Conservation (phyloP, 106 monocot genomes). For the Phalaenopsis equestris region DNA sequence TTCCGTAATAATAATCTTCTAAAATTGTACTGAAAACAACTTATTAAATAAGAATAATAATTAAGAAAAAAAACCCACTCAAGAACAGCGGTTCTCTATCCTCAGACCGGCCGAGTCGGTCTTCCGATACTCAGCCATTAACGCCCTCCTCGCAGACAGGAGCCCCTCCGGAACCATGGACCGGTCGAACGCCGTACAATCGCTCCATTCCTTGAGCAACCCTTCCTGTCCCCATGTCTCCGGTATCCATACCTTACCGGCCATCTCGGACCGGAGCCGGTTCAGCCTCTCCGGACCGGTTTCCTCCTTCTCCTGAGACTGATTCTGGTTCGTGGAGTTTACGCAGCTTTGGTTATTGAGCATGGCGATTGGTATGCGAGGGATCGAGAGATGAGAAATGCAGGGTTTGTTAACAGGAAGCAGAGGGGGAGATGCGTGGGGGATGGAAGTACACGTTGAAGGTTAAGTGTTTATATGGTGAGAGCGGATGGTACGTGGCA, state of each 20-base stretch:
- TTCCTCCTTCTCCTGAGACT: neutral
- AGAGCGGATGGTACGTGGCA: neutral
- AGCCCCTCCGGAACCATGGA: conserved; percentile 21
- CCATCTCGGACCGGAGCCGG: conserved; percentile 33
- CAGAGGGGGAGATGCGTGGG: neutral
- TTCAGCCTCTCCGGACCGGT: conserved; percentile 24
- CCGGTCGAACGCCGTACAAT: conserved; percentile 33
- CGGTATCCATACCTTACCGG: conserved; percentile 37
- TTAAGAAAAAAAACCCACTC: neutral
- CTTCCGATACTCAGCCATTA: conserved; percentile 27
- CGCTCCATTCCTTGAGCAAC: conserved; percentile 35
- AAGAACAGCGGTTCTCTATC: conserved; percentile 29
- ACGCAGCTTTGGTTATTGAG: neutral
- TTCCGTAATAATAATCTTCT: no score
- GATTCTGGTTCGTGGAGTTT: neutral
- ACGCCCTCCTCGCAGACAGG: conserved; percentile 20
- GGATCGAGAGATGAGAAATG: no score
- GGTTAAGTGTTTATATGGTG: neutral
- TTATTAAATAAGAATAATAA: no score
- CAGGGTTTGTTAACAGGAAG: neutral
- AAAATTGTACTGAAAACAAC: no score
- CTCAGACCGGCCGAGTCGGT: conserved; percentile 13
- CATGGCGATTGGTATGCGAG: neutral
- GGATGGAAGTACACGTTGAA: neutral
- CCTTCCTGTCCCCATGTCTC: conserved; percentile 42